phyloP scores from a whole-genome alignment of 176 grass and related monocot genomes.

The Ensete glaucum region DNA sequence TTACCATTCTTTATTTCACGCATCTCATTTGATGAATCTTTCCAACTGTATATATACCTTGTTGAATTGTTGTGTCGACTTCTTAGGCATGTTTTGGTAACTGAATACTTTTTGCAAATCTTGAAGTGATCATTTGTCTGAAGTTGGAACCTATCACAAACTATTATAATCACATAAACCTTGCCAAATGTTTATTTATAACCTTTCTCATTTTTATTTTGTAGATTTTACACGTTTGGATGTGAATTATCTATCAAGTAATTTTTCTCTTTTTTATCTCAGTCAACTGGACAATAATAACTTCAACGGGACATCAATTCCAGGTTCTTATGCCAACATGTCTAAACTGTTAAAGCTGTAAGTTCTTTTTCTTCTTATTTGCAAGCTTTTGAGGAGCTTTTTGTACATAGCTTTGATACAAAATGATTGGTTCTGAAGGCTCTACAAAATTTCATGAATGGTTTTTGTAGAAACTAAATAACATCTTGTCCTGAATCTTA shows the following conservation, averaged over 20 bases:
- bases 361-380: not conserved
- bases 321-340: constrained; percentile 14
- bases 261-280: not conserved
- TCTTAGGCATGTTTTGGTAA: too few relatives aligned
- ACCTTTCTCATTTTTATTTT: not conserved
- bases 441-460: too few relatives aligned
- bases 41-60: too few relatives aligned
- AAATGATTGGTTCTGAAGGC: too few relatives aligned
- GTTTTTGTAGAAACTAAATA: not conserved
- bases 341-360: constrained; percentile 16
- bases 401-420: not conserved
- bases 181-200: not conserved
- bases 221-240: not conserved
- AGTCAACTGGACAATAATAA: constrained; percentile 26
- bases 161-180: not conserved
- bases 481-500: constrained; percentile 7
- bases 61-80: too few relatives aligned
- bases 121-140: not conserved
- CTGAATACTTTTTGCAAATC: not conserved
- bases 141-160: not conserved
- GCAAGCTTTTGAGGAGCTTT: not conserved
- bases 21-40: too few relatives aligned
- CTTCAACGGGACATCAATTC: constrained; percentile 15
- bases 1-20: too few relatives aligned
- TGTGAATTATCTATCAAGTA: not conserved